These are phyloP conservation scores for Rhizopogon sp. DNA, from an alignment of 768 basidiomycete species.

Conservation along the genomic window DNA sequence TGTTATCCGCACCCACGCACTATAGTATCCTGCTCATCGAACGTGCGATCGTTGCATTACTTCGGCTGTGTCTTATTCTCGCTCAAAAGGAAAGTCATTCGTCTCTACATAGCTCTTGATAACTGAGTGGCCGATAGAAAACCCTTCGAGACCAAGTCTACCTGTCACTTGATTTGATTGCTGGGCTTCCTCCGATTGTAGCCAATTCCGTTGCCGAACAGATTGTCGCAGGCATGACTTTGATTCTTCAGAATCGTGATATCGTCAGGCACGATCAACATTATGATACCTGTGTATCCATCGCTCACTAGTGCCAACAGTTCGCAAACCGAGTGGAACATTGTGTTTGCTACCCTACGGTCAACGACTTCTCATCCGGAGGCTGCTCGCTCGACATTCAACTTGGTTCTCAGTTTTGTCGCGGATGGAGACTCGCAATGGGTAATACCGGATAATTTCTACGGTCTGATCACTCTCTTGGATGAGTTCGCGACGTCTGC, in stretches of 20 bases:
- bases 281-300: neutral
- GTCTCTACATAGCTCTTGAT: neutral
- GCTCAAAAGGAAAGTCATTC: conserved; percentile 60
- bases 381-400: conserved; percentile 82
- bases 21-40: conserved; percentile 93
- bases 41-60: conserved; percentile 83
- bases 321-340: conserved; percentile 94
- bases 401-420: conserved; percentile 64
- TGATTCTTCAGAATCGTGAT: conserved; percentile 71
- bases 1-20: conserved; percentile 70
- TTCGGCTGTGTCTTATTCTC: conserved; percentile 79
- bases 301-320: conserved; percentile 30
- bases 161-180: conserved; percentile 86
- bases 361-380: conserved; percentile 83
- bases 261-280: conserved; percentile 48
- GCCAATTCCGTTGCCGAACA: conserved; percentile 88
- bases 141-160: conserved; percentile 90
- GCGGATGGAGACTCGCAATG: conserved; percentile 54
- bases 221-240: conserved; percentile 74
- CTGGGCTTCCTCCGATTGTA: conserved; percentile 71
- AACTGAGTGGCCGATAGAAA: conserved; percentile 39
- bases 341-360: conserved; percentile 83
- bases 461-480: conserved; percentile 71
- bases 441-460: conserved; percentile 75
- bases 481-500: conserved; percentile 85